Percentiles rank a stretch among this genome's conserved stretches.
phyloP scores from a whole-genome alignment of 2,329 filamentous ascomycete genomes.

The Pezicula neosporulosa region DNA sequence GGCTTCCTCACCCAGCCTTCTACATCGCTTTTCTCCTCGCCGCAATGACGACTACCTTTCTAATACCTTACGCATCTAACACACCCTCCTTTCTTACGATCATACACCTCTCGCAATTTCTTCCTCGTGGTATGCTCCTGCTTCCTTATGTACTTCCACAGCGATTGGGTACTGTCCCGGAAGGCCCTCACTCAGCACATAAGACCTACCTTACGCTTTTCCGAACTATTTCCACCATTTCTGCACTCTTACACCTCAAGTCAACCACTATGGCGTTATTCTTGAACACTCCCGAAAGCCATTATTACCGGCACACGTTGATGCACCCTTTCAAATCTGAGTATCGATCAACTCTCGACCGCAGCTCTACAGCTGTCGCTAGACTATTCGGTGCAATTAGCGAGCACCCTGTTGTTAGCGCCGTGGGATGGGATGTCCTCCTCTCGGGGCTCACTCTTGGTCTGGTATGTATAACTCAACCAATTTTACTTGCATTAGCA shows the following conservation, averaged over 20 bases:
- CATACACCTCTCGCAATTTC: constrained; percentile 29
- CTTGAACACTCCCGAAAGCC: constrained; percentile 43
- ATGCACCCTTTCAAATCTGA: constrained; percentile 43
- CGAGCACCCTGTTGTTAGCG: constrained; percentile 55
- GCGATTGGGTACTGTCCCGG: constrained; percentile 44
- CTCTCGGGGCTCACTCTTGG: constrained; percentile 51
- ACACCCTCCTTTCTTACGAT: constrained; percentile 36
- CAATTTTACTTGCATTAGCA: no score
- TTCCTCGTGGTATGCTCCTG: constrained; percentile 43
- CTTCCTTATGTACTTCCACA: constrained; percentile 43
- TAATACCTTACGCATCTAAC: constrained; percentile 37
- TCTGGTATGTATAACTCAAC: constrained; percentile 14
- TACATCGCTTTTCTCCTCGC: constrained; percentile 31
- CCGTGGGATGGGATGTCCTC: constrained; percentile 55
- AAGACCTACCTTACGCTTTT: constrained; percentile 43
- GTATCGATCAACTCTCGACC: constrained; percentile 40
- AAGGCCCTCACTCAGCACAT: constrained; percentile 34
- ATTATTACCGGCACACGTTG: constrained; percentile 45
- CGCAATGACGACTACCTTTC: constrained; percentile 33
- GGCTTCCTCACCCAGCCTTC: constrained; percentile 36
- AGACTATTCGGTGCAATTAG: constrained; percentile 46
- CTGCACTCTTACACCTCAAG: constrained; percentile 42
- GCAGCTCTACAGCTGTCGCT: constrained; percentile 40
- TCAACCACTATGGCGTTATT: constrained; percentile 39
- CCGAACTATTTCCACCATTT: constrained; percentile 39